These are phyloP conservation scores for Allium sativum DNA, from an alignment of 106 monocot species.

Conservation along the genomic window DNA sequence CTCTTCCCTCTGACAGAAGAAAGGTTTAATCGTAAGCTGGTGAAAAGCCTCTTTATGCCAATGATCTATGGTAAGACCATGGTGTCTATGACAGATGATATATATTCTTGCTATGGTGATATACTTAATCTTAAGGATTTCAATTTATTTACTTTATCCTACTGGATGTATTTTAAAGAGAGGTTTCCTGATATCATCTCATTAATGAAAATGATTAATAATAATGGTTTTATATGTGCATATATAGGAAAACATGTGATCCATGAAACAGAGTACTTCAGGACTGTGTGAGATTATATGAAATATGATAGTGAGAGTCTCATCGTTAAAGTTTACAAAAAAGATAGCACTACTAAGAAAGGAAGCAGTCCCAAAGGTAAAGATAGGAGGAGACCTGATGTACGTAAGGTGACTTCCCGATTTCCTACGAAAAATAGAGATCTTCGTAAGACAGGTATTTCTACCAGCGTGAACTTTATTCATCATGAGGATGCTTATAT, in stretches of 20 bases:
- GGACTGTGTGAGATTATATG: conserved; percentile 7
- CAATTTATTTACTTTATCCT: neutral
- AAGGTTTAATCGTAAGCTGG: neutral
- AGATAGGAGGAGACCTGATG: too few species aligned
- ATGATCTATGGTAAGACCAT: conserved; percentile 1
- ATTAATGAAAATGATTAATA: neutral
- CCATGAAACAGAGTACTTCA: neutral
- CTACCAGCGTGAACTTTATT: conserved; percentile 2
- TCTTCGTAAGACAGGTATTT: neutral
- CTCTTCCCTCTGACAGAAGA: too few species aligned
- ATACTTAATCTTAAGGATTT: conserved; percentile 1
- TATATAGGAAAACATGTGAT: neutral
- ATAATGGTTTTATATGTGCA: neutral
- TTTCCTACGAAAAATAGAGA: neutral
- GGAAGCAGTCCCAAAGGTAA: too few species aligned
- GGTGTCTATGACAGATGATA: neutral
- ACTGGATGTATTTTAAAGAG: neutral
- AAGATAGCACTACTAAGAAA: too few species aligned
- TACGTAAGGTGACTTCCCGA: conserved; percentile 2
- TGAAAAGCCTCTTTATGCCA: conserved; percentile 2
- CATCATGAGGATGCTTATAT: neutral
- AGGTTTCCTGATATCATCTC: conserved; percentile 1
- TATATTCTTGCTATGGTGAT: neutral
- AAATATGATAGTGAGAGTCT: too few species aligned
- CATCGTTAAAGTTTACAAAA: too few species aligned